These are phyloP conservation scores for Penicillium pancosmium DNA, from an alignment of 495 filamentous ascomycete genomes.

Conservation along the genomic window DNA sequence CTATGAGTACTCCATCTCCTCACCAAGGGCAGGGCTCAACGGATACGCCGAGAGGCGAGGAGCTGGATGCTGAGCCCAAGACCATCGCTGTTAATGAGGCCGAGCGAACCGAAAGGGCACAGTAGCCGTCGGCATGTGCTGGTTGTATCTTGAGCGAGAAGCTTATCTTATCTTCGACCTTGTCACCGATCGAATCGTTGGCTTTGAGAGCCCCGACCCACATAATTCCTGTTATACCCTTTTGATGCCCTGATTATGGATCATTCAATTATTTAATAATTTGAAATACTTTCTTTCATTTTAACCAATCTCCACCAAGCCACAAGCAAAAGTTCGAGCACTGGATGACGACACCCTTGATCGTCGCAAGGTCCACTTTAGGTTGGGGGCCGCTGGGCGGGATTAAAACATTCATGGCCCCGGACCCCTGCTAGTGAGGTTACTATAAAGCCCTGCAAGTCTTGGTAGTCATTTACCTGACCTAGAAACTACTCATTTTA, in stretches of 20 bases:
- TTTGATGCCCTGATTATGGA: background rate
- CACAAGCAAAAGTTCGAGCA: background rate
- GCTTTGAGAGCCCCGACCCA: background rate
- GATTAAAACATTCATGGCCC: background rate
- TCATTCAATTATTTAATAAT: background rate
- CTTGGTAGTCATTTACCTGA: background rate
- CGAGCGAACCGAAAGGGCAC: background rate
- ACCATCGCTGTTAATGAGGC: constrained; percentile 12
- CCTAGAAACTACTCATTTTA: no score
- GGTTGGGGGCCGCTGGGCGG: background rate
- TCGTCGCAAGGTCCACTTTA: background rate
- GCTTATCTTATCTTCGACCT: background rate
- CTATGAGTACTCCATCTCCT: constrained; percentile 10
- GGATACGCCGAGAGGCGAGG: constrained; percentile 7
- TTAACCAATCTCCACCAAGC: background rate
- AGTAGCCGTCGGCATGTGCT: background rate
- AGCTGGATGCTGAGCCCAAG: constrained; percentile 13
- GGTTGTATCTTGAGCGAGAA: background rate
- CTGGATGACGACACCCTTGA: background rate
- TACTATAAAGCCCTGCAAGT: background rate
- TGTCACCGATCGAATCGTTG: background rate
- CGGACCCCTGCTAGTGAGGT: background rate
- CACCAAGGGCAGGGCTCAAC: background rate
- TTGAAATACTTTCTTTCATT: background rate
- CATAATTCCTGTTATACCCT: background rate